These are phyloP conservation scores for Cadophora sp. DNA, from an alignment of 2,329 filamentous ascomycete species.

Conservation along the genomic window DNA sequence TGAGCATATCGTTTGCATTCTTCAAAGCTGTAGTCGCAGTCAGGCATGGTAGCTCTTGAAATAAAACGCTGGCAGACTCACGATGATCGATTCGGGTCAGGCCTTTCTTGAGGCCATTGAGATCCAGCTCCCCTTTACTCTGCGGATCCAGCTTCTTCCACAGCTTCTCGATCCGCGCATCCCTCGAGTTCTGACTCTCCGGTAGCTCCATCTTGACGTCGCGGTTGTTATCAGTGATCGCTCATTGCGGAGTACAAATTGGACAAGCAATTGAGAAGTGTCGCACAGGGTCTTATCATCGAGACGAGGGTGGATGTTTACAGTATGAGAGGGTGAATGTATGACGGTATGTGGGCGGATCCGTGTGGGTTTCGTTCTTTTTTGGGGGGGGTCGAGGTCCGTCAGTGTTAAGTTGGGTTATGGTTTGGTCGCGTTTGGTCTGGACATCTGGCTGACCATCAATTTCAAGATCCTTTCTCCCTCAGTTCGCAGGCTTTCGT, in stretches of 20 bases:
- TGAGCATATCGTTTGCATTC: constrained; percentile 87
- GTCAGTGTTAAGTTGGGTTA: background rate
- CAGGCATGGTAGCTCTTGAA: constrained; percentile 34
- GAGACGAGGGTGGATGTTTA: constrained; percentile 9
- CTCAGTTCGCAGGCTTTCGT: constrained; percentile 3
- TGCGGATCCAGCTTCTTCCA: constrained; percentile 84
- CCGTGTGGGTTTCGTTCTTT: background rate
- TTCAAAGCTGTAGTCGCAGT: constrained; percentile 67
- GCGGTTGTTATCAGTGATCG: constrained; percentile 33
- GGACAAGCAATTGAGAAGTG: background rate
- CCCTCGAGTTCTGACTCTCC: constrained; percentile 79
- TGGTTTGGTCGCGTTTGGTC: background rate
- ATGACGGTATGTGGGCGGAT: background rate
- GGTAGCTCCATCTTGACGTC: constrained; percentile 61
- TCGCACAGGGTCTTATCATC: constrained; percentile 20
- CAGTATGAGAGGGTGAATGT: background rate
- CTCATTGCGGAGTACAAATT: constrained; percentile 33
- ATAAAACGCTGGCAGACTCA: constrained; percentile 53
- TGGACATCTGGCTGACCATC: background rate
- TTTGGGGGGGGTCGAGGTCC: background rate
- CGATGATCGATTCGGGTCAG: constrained; percentile 91
- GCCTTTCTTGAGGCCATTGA: constrained; percentile 83
- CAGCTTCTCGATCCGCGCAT: constrained; percentile 81
- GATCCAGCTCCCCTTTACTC: constrained; percentile 79
- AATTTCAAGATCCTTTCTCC: constrained; percentile 10